phyloP scores from a whole-genome alignment of 352 stramenopile genomes.

The Pythium apleroticum region DNA sequence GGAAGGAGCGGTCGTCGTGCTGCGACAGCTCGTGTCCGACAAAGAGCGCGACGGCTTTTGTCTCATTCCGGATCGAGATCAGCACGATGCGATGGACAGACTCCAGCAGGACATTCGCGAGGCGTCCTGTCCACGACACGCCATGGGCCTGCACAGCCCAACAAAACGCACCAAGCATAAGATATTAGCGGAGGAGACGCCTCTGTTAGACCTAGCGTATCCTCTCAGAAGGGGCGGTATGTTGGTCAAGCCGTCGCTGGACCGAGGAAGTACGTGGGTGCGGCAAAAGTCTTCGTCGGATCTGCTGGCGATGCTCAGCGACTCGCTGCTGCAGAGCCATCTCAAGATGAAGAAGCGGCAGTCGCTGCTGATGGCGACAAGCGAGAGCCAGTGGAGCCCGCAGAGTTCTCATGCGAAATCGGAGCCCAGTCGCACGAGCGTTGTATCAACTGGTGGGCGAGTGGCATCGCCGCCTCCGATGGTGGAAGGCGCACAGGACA shows the following conservation, averaged over 20 bases:
- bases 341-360: slow-evolving; percentile 15
- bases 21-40: neutral
- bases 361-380: neutral
- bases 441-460: neutral
- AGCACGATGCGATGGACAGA: slow-evolving; percentile 4
- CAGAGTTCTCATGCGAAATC: neutral
- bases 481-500: neutral
- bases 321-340: slow-evolving; percentile 8
- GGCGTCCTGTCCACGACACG: slow-evolving; percentile 13
- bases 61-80: slow-evolving; percentile 11
- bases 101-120: slow-evolving; percentile 2
- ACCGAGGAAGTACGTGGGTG: slow-evolving; percentile 21
- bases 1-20: slow-evolving; percentile 2
- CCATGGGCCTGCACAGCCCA: slow-evolving; percentile 1
- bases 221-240: neutral
- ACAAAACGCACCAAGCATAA: slow-evolving; percentile 3
- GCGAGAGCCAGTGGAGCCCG: neutral
- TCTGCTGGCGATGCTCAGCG: slow-evolving; percentile 15
- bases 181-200: neutral
- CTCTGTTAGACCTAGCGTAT: neutral
- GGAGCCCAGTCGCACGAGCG: neutral
- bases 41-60: slow-evolving; percentile 11
- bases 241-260: slow-evolving; percentile 13
- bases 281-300: slow-evolving; percentile 15
- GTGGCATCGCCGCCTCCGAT: neutral